Evolutionary conservation across 768 basidiomycete genomes (phyloP).

Genomic region (Pisolithus albus): DNA sequence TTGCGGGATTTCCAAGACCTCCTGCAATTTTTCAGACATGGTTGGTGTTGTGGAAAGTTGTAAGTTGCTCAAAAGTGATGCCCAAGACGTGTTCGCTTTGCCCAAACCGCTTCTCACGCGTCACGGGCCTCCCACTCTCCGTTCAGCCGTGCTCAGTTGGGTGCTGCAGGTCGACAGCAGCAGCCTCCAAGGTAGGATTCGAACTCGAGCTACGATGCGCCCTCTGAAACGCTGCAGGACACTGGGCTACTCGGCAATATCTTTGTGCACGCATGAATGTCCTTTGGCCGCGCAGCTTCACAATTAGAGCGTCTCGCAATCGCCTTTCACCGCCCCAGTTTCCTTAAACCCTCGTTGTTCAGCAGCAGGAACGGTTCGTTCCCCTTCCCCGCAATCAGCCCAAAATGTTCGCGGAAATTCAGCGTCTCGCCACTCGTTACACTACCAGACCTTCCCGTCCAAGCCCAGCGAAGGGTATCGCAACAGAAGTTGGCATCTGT

Average conservation of each 20-base stretch:
- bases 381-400: slow-evolving; percentile 9
- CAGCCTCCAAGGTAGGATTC: background rate
- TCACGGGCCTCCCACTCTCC: slow-evolving; percentile 14
- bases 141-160: too few relatives aligned
- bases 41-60: slow-evolving; percentile 23
- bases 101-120: slow-evolving; percentile 21
- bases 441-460: slow-evolving; percentile 1
- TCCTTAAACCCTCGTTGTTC: background rate
- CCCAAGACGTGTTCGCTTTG: slow-evolving; percentile 26
- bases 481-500: slow-evolving; percentile 15
- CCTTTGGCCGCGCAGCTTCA: slow-evolving; percentile 34
- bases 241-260: slow-evolving; percentile 6
- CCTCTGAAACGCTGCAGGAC: background rate
- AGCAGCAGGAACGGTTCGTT: slow-evolving; percentile 7
- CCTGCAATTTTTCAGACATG: slow-evolving; percentile 88
- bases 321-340: slow-evolving; percentile 18
- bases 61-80: background rate
- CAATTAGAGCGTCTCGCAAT: slow-evolving; percentile 24
- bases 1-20: slow-evolving; percentile 87
- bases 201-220: too few relatives aligned
- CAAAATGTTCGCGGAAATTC: slow-evolving; percentile 15
- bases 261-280: slow-evolving; percentile 54
- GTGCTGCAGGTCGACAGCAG: background rate
- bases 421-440: slow-evolving; percentile 6
- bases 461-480: slow-evolving; percentile 8